These are phyloP conservation scores for Dipodascopsis uninucleata DNA, from an alignment of 805 yeast genomes.

Conservation along the genomic window DNA sequence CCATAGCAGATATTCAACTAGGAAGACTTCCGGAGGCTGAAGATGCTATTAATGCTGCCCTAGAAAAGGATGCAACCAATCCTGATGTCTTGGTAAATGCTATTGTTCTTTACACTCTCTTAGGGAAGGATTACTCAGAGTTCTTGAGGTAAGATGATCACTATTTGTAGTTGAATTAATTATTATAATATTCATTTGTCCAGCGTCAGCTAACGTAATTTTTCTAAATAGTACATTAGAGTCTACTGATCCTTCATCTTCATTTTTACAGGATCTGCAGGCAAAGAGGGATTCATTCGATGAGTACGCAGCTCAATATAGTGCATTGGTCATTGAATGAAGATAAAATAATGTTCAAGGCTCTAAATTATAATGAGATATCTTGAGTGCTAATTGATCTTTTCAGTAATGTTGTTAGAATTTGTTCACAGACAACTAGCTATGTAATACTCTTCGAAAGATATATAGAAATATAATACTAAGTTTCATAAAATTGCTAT, in stretches of 20 bases:
- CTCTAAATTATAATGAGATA: neutral
- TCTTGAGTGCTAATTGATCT: neutral
- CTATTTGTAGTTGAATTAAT: neutral
- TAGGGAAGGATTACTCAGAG: constrained; percentile 41
- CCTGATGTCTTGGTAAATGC: constrained; percentile 54
- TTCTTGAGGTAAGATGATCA: constrained; percentile 12
- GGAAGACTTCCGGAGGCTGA: constrained; percentile 79
- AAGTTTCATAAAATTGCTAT: neutral
- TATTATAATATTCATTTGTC: neutral
- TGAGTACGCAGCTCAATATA: constrained; percentile 59
- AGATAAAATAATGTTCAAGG: neutral
- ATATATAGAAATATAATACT: neutral
- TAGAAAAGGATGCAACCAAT: constrained; percentile 40
- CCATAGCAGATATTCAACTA: constrained; percentile 73
- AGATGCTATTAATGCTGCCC: constrained; percentile 47
- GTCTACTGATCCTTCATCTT: constrained; percentile 52
- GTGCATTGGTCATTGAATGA: constrained; percentile 20
- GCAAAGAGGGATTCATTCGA: constrained; percentile 66
- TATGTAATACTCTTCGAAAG: neutral
- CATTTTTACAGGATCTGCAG: constrained; percentile 52
- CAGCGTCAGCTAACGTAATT: constrained; percentile 18
- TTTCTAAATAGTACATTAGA: constrained; percentile 48
- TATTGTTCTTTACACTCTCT: constrained; percentile 58
- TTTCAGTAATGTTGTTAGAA: neutral
- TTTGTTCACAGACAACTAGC: neutral